Evolutionary conservation across 305 asterid genomes (phyloP).

Genomic region (Rubia occidens): DNA sequence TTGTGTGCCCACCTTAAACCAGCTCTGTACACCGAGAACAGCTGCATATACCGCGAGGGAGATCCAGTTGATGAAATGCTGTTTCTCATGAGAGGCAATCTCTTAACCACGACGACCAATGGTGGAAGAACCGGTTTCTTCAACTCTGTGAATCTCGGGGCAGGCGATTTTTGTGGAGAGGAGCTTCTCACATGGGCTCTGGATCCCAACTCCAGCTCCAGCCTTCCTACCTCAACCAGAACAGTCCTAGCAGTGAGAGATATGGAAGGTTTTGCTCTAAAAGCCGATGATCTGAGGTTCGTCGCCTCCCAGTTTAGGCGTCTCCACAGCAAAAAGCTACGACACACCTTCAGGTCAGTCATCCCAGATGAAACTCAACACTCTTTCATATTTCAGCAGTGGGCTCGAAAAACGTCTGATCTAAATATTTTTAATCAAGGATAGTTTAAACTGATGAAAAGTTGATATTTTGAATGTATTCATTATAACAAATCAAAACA

Average conservation of each 20-base stretch:
- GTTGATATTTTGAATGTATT: background rate
- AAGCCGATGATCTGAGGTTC: slow-evolving; percentile 43
- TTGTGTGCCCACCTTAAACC: slow-evolving; percentile 43
- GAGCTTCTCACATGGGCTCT: slow-evolving; percentile 68
- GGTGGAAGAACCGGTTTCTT: slow-evolving; percentile 55
- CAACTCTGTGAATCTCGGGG: slow-evolving; percentile 40
- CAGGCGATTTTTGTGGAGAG: slow-evolving; percentile 60
- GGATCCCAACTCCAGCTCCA: slow-evolving; percentile 48
- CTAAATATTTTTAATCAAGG: too few species aligned
- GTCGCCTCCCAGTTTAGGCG: slow-evolving; percentile 56
- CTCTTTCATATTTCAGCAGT: background rate
- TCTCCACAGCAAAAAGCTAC: slow-evolving; percentile 53
- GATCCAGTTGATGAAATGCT: slow-evolving; percentile 63
- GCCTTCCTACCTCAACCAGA: slow-evolving; percentile 56
- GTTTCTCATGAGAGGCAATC: slow-evolving; percentile 50
- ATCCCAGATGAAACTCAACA: background rate
- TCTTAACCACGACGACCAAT: slow-evolving; percentile 44
- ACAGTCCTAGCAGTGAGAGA: slow-evolving; percentile 51
- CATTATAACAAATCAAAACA: too few species aligned
- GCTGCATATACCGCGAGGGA: slow-evolving; percentile 48
- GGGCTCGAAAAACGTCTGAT: background rate
- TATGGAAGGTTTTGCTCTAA: slow-evolving; percentile 57
- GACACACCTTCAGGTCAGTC: slow-evolving; percentile 43
- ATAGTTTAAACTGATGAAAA: background rate
- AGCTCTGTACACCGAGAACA: slow-evolving; percentile 40